A percentile compares a stretch with the other conserved stretches of the same genome.
Evolutionary conservation across 805 yeast genomes (phyloP).

Genomic region (Saccharomycopsis olivae): DNA sequence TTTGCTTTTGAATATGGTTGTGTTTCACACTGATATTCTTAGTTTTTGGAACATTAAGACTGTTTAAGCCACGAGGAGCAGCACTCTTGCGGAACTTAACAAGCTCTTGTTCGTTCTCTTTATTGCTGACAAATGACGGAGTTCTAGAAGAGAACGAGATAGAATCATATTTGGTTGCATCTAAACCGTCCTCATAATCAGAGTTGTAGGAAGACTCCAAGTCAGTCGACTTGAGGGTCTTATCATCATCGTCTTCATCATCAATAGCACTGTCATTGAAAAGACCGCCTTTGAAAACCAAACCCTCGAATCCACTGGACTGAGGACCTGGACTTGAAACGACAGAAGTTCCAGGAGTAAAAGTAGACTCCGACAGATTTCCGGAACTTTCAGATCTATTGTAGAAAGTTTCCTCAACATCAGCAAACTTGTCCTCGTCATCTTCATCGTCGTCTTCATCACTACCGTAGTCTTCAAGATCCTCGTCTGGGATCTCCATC

Average conservation of each 20-base stretch:
- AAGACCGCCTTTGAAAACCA: no score
- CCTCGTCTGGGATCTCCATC: slow-evolving; percentile 16
- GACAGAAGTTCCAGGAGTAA: slow-evolving; percentile 10
- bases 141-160: neutral
- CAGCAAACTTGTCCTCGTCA: slow-evolving; percentile 23
- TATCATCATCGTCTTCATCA: slow-evolving; percentile 2
- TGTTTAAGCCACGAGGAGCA: no score
- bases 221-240: slow-evolving; percentile 7
- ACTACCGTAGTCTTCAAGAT: slow-evolving; percentile 14
- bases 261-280: slow-evolving; percentile 3
- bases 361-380: neutral
- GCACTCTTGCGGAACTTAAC: neutral
- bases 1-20: neutral
- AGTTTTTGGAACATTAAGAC: no score
- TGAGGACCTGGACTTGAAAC: slow-evolving; percentile 7
- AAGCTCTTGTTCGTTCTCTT: slow-evolving; percentile 1
- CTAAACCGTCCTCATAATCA: slow-evolving; percentile 9
- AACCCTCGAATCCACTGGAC: no score
- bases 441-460: slow-evolving; percentile 27
- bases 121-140: slow-evolving; percentile 8
- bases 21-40: neutral
- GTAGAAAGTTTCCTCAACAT: no score
- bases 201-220: slow-evolving; percentile 6
- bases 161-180: slow-evolving; percentile 6
- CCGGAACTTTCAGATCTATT: no score